Evolutionary conservation across 768 basidiomycete genomes (phyloP).

Genomic region (Leccinellum albellum): DNA sequence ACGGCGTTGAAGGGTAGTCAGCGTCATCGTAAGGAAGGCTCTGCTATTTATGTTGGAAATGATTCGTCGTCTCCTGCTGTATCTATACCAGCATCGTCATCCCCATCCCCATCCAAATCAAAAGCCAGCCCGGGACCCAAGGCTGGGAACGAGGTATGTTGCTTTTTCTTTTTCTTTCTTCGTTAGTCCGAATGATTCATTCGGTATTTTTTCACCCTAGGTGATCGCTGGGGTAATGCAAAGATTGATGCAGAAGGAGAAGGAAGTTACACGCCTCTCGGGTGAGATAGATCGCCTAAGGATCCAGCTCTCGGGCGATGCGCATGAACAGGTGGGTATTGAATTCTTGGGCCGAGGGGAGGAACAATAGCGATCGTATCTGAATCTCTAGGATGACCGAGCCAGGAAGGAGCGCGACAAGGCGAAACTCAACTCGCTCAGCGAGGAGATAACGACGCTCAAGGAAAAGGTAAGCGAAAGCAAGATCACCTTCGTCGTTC

Average conservation of each 20-base stretch:
- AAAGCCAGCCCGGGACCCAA: constrained; percentile 43
- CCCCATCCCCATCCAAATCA: constrained; percentile 13
- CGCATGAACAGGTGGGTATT: constrained; percentile 53
- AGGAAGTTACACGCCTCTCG: constrained; percentile 71
- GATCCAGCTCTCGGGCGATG: constrained; percentile 52
- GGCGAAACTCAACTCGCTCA: constrained; percentile 64
- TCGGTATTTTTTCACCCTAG: constrained; percentile 24
- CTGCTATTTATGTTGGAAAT: constrained; percentile 12
- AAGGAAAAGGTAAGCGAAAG: constrained; percentile 56
- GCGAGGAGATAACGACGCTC: constrained; percentile 69
- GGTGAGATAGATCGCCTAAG: constrained; percentile 65
- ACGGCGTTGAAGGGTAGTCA: background rate
- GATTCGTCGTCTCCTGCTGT: background rate
- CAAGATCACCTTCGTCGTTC: background rate
- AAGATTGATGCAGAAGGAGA: constrained; percentile 80
- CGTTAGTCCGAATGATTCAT: background rate
- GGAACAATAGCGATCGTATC: background rate
- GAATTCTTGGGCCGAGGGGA: background rate
- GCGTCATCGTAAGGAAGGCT: constrained; percentile 15
- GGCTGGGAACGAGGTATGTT: constrained; percentile 52
- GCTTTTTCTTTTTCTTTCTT: background rate
- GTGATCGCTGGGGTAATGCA: constrained; percentile 73
- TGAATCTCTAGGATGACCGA: constrained; percentile 55
- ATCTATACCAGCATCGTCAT: background rate
- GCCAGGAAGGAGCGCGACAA: constrained; percentile 74